phyloP scores from a whole-genome alignment of 129 eudicot genomes.

The Flaveria robusta region DNA sequence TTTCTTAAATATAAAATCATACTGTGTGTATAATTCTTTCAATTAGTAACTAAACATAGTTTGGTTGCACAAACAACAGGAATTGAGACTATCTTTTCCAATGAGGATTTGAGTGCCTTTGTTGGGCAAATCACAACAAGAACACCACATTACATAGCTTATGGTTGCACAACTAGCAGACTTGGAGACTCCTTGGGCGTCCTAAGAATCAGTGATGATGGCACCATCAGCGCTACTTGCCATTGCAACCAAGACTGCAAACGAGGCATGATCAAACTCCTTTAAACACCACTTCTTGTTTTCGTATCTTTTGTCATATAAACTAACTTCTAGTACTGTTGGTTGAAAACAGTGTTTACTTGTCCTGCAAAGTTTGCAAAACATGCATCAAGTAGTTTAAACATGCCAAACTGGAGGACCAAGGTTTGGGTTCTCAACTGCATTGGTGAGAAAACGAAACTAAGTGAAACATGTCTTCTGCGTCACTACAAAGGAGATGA shows the following conservation, averaged over 20 bases:
- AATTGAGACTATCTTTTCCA: background rate
- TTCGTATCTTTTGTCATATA: background rate
- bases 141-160: conserved; percentile 13
- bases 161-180: conserved; percentile 26
- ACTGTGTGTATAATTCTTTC: background rate
- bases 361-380: conserved; percentile 37
- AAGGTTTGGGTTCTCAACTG: conserved; percentile 30
- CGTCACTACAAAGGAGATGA: conserved; percentile 18
- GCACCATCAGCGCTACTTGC: conserved; percentile 28
- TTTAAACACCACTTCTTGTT: background rate
- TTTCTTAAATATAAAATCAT: background rate
- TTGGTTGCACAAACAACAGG: background rate
- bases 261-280: conserved; percentile 16
- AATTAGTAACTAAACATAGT: background rate
- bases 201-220: conserved; percentile 27
- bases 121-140: background rate
- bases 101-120: background rate
- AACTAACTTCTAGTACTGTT: background rate
- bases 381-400: conserved; percentile 21
- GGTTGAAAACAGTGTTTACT: background rate
- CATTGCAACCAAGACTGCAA: conserved; percentile 15
- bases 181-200: conserved; percentile 26
- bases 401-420: conserved; percentile 23
- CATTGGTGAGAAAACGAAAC: background rate
- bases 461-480: conserved; percentile 24